Percentiles rank a stretch among this genome's conserved stretches.
Evolutionary conservation across 2,329 filamentous ascomycete species (phyloP).

Genomic region (Aspergillus novofumigatus): DNA sequence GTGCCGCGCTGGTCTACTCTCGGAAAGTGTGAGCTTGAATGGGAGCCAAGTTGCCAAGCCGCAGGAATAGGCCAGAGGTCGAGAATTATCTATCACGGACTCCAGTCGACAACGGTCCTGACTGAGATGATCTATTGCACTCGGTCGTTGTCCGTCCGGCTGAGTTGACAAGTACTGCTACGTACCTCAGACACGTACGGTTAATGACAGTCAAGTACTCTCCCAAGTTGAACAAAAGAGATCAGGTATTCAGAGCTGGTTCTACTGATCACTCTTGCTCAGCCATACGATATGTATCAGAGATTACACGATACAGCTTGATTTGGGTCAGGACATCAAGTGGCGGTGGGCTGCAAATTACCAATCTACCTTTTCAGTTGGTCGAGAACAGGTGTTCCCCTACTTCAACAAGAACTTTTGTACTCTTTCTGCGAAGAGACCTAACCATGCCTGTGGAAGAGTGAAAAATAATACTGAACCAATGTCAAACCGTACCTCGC

Average conservation of each 20-base stretch:
- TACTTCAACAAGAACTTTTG: not conserved
- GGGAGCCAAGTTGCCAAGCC: slow-evolving; percentile 2
- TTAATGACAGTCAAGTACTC: not conserved
- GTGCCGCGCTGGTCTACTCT: slow-evolving; percentile 1
- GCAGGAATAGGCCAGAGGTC: not conserved
- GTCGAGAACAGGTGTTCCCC: not conserved
- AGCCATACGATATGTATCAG: not conserved
- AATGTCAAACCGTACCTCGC: not conserved
- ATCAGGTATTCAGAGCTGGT: not conserved
- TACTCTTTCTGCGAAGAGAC: not conserved
- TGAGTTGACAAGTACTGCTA: not conserved
- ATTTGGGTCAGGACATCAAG: not conserved
- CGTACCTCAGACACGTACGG: too few species aligned
- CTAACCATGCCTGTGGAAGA: too few species aligned
- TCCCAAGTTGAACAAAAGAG: not conserved
- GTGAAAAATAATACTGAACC: not conserved
- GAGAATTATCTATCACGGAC: not conserved
- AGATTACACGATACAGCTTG: not conserved
- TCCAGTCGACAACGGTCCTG: not conserved
- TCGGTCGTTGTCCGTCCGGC: not conserved
- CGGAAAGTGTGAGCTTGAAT: slow-evolving; percentile 7
- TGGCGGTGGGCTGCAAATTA: slow-evolving; percentile 8
- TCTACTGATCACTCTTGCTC: not conserved
- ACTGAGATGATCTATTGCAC: not conserved
- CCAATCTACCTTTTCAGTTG: not conserved